Percentiles rank a stretch among this genome's conserved stretches.
phyloP scores from a whole-genome alignment of 2,329 filamentous ascomycete genomes.

The Paraphoma sp. region DNA sequence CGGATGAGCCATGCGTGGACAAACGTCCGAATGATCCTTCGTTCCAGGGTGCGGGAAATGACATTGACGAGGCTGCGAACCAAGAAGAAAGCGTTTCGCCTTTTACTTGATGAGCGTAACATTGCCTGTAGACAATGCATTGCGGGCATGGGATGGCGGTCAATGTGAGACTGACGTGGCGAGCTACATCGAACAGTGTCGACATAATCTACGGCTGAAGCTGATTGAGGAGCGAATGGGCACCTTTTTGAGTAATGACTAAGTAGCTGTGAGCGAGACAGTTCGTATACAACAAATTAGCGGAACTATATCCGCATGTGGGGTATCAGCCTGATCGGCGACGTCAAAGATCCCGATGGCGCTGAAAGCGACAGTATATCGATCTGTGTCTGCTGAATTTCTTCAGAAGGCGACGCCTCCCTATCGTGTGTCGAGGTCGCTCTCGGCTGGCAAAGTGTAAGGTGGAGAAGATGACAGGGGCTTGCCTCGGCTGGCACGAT shows the following conservation, averaged over 20 bases:
- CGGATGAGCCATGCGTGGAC: background rate
- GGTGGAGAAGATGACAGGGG: slow-evolving; percentile 12
- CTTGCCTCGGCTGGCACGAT: slow-evolving; percentile 17
- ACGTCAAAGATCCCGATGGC: background rate
- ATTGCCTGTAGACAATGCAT: background rate
- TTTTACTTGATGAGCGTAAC: background rate
- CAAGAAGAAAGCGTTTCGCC: background rate
- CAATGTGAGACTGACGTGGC: too few relatives aligned
- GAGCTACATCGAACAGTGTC: background rate
- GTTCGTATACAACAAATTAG: too few relatives aligned
- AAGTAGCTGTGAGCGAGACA: too few relatives aligned
- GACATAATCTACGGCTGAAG: background rate
- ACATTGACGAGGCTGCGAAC: background rate
- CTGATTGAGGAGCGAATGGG: background rate
- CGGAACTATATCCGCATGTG: background rate
- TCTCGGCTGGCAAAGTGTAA: background rate
- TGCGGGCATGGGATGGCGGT: too few relatives aligned
- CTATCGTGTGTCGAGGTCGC: slow-evolving; percentile 2
- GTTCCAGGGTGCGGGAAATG: background rate
- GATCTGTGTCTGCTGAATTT: background rate
- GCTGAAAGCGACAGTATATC: background rate
- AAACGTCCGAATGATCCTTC: background rate
- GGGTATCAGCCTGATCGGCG: background rate
- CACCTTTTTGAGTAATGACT: too few relatives aligned
- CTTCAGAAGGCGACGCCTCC: background rate